These are phyloP conservation scores for Quercus lobata DNA, from an alignment of 331 rosid genomes.

Conservation along the genomic window DNA sequence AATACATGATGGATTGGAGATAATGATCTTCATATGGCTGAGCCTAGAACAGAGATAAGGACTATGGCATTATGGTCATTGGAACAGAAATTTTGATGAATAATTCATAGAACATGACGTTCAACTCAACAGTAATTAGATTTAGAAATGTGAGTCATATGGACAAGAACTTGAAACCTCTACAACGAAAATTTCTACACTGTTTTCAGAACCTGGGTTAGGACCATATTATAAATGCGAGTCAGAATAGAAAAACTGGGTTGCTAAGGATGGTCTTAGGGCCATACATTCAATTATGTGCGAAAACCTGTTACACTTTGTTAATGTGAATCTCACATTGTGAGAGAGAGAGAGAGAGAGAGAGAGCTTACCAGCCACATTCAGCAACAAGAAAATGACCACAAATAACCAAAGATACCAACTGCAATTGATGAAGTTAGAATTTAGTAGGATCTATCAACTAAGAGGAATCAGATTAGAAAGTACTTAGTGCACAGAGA, in stretches of 20 bases:
- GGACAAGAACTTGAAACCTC: neutral
- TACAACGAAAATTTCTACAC: neutral
- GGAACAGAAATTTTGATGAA: neutral
- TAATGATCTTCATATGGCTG: neutral
- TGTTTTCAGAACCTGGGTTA: neutral
- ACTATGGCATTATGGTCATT: neutral
- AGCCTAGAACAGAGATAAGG: neutral
- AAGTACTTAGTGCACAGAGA: neutral
- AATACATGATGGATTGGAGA: neutral
- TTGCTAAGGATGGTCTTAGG: neutral
- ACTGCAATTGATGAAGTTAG: constrained; percentile 25
- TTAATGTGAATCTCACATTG: neutral
- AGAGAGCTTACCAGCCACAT: constrained; percentile 37
- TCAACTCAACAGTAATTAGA: neutral
- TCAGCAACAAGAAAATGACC: constrained; percentile 46
- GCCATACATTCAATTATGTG: neutral
- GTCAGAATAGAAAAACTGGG: neutral
- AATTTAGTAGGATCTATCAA: neutral
- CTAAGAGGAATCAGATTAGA: neutral
- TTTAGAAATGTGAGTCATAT: neutral
- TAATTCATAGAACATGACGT: neutral
- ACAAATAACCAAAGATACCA: constrained; percentile 58
- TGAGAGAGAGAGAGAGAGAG: neutral
- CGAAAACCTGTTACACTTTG: neutral
- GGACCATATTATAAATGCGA: neutral